Conservation (phyloP, 192 early-diverging fungal species). For the Podila horticola region DNA sequence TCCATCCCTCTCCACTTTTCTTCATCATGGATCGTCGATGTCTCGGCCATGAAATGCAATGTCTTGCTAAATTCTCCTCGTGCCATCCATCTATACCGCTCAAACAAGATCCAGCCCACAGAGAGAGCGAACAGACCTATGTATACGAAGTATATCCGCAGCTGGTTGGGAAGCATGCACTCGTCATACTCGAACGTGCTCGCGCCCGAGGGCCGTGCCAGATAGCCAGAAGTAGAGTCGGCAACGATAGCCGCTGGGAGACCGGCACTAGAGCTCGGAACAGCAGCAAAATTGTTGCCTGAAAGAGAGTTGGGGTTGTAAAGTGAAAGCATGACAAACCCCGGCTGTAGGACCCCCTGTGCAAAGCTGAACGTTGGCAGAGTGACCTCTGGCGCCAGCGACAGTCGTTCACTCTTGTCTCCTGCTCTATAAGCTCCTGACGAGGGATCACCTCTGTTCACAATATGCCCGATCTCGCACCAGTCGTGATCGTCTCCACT, state of each 20-base stretch:
- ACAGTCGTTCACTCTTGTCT: constrained; percentile 5
- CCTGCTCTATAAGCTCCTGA: constrained; percentile 52
- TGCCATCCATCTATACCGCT: constrained; percentile 23
- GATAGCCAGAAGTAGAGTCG: neutral
- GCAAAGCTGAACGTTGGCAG: constrained; percentile 76
- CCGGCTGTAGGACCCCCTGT: constrained; percentile 68
- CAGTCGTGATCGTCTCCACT: constrained; percentile 97
- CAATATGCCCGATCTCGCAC: constrained; percentile 70
- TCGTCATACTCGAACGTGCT: constrained; percentile 54
- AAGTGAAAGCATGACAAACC: constrained; percentile 53
- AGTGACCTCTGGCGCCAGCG: constrained; percentile 53
- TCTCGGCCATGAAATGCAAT: neutral
- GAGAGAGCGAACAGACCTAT: constrained; percentile 14
- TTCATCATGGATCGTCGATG: neutral
- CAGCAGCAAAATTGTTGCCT: constrained; percentile 1
- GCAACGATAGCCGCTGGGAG: constrained; percentile 59
- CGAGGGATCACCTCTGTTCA: neutral
- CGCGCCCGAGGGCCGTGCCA: constrained; percentile 13
- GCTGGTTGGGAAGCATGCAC: constrained; percentile 77
- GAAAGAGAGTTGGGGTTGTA: constrained; percentile 18
- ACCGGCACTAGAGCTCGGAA: constrained; percentile 49
- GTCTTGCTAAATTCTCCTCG: neutral
- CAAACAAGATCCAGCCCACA: constrained; percentile 32
- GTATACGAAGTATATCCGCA: constrained; percentile 62
- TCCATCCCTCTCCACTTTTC: neutral